These are phyloP conservation scores for Metschnikowia chrysomelidarum DNA, from an alignment of 805 yeast genomes.

Conservation along the genomic window DNA sequence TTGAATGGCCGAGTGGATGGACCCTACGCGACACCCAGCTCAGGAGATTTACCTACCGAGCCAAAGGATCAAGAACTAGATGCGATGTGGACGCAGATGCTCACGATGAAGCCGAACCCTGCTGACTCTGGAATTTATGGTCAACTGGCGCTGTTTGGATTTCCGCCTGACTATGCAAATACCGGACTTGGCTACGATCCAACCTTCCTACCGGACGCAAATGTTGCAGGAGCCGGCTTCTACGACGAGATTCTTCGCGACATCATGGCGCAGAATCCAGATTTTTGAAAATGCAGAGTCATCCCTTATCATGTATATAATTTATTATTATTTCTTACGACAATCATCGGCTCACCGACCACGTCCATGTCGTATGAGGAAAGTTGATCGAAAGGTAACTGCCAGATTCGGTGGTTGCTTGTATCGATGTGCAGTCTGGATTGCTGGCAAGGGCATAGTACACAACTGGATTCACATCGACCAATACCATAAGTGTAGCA, in stretches of 20 bases:
- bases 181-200: slow-evolving; percentile 1
- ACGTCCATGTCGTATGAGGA: slow-evolving; percentile 1
- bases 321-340: not conserved
- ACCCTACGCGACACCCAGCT: slow-evolving; percentile 4
- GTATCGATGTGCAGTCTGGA: slow-evolving; percentile 9
- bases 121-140: slow-evolving; percentile 8
- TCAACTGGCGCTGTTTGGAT: slow-evolving; percentile 9
- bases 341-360: slow-evolving; percentile 4
- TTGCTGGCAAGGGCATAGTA: slow-evolving; percentile 4
- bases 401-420: slow-evolving; percentile 8
- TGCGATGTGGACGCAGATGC: slow-evolving; percentile 18
- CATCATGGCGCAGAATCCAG: slow-evolving; percentile 2
- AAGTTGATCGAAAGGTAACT: slow-evolving; percentile 2
- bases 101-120: slow-evolving; percentile 15
- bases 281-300: not conserved
- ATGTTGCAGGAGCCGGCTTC: slow-evolving; percentile 10
- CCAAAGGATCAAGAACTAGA: slow-evolving; percentile 9
- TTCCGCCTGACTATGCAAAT: slow-evolving; percentile 6
- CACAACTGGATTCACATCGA: slow-evolving; percentile 8
- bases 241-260: slow-evolving; percentile 14
- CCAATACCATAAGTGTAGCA: not conserved
- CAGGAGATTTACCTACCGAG: slow-evolving; percentile 1
- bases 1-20: slow-evolving; percentile 1
- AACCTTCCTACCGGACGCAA: slow-evolving; percentile 4
- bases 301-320: not conserved